Base-by-base conservation (phyloP, 768 basidiomycete species). In the Imleria badia region DNA sequence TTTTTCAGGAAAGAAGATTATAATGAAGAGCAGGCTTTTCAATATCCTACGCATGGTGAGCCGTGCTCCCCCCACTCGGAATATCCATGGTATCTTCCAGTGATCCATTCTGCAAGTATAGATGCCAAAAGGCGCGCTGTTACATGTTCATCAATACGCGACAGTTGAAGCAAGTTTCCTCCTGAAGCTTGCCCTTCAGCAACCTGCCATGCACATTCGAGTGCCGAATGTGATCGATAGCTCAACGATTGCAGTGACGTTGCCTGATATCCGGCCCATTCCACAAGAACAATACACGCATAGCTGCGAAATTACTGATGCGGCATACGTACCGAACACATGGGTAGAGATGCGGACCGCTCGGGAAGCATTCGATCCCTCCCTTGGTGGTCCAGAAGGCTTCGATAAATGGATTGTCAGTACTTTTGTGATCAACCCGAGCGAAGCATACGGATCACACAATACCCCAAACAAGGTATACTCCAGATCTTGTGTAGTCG, bases 111-210 rank as follows among this genome's bases (percentile, higher is more conserved):
- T 9, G 20, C 26, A 11, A 29, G n/a, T 26, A 26, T 40, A 75
- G 74, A 77, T 80, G 76, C 80, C 78, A 12, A 81, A 79, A 62
- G 79, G 80, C 12, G 76, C 68, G 1, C 58, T 81, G 13, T 61
- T 81, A 2, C 78, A 80, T 50, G 72, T 69, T 1, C 78, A 80
- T 55, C 68, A 78, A 20, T 69, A 78, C 39, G 77, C 75, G 19
- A 74, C 72, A 6, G 76, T 75, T 6, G 74, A 75, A 45, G 69
- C 65, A 2, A 46, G 59, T 23, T 57, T 68, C 38, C 62, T 80
- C 19, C 64, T 78, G 11, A 30, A 64, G 11, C 65, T 73, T n/a
- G 76, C 77, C 7, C 58, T 76, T 19, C 52, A 69, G 31, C 71
- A 77, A 20, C 67, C 74, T 7, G 66, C 67, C 5, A 64, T 80